Evolutionary conservation across 1,284 basidiomycete species (phyloP), one percentile per base, ranked within the genome.

Genomic region (Albatrellus sp.): DNA sequence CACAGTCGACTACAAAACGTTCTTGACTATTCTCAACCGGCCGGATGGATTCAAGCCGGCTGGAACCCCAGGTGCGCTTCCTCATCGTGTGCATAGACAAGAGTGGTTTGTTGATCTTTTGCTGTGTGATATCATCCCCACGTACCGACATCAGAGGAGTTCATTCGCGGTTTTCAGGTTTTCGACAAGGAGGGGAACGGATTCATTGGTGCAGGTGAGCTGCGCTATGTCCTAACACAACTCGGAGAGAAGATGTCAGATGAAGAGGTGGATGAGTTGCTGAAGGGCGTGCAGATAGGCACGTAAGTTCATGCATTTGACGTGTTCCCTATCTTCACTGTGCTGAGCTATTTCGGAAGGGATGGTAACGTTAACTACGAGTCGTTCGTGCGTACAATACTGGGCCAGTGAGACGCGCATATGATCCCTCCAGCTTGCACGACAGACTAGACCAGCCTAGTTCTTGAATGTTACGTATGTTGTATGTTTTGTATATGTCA

Each of bases 181-280:
- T 98, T 98, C 54, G 94, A 98, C 67, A 97, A 97, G 68, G 92
- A 96, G 51, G 91, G 90, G 37, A 96, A 96, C 56, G 94, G 94
- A 0, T 91, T 86, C 67, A 98, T 98, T 57, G 91, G 91, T 44
- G 90, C 86, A 20, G 92, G 92, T 42, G 80, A 82, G 65, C 73
- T 98, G 52, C 77, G 91, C 63, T 98, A 98, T 62, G 91, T 97
- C 35, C 75, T 98, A 37, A 98, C 93, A 12, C 90, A 91, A 59
- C 75, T 98, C 3, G 93, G 93, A 13, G 93, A 98, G 74, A 96
- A 98, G 74, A 90, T 98, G 85, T 70, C 81, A 16, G 92, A 98
- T 60, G 91, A 94, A 53, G 94, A 98, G 67, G 94, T 98, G 16
- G 94, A 98, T 60, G 96, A 98, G 67, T 70, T 98, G 54, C 73